Evolutionary conservation across 2,329 filamentous ascomycete genomes (phyloP), one percentile per base, ranked within the genome.

Genomic region (Neoscytalidium dimidiatum): DNA sequence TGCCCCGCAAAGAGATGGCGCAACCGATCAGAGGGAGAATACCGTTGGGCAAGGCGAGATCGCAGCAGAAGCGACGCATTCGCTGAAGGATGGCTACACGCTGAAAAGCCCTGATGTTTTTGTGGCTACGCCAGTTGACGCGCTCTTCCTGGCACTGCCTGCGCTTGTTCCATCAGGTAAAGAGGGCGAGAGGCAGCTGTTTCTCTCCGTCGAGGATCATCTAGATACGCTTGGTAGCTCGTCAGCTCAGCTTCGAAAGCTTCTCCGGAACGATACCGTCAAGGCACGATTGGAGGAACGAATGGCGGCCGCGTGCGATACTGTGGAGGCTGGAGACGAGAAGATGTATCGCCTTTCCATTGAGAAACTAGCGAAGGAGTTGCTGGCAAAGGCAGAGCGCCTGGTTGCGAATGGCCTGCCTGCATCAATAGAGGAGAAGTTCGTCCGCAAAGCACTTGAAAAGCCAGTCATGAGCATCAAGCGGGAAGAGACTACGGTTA

Each of bases 81-180:
- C 53, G 9, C 53, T 65, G 14, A 8, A n/a, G 5, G 61, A 70
- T 33, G 86, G 84, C 13, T 86, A 86, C 69, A 78, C 92, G 26
- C 84, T 88, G 35, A 88, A 88, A 71, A 84, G 83, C 48, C 88
- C 92, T 35, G 88, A 93, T 66, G 80, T 98, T n/a, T 90, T 91
- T 71, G 79, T 98, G 66, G 92, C 94, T 8, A 97, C 95, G 1
- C 86, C 88, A 1, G 82, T 97, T 63, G 95, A 99, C 75, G 85
- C 92, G 4, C 74, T 97, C 3, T 98, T 98, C 79, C 82, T 98
- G 58, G 74, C 96, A 3, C 81, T 98, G 1, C 91, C 94, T 0
- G 85, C 88, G 3, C 83, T 98, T 1, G 79, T 81, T 1, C 77
- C 86, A 43, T 69, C 79, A 13, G 71, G 75, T 11, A 80, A 81